Evolutionary conservation across 2,329 filamentous ascomycete species (phyloP), one percentile per base, ranked within the genome.

Genomic region (Bimuria novae-zelandiae): DNA sequence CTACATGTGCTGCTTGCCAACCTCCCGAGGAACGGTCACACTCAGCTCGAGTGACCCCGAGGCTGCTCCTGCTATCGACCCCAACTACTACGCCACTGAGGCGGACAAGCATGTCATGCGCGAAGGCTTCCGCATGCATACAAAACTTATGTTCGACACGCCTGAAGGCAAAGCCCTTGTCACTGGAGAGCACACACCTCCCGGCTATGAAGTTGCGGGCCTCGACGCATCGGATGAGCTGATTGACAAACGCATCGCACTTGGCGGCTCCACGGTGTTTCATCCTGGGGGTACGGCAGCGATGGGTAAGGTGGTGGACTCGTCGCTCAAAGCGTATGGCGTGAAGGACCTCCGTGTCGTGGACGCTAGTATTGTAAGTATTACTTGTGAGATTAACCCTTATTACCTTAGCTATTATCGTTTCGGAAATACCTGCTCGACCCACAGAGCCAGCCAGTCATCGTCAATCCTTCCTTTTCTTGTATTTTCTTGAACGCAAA

Each of bases 201-300:
- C 73, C 12, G 76, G 77, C 14, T 49, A 44, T 4, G 5, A 12
- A 39, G 43, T 39, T 22, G n/a, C 29, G 1, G 52, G 52, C 0
- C 7, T 43, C 5, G 52, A 62, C 11, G 76, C 78, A 0, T 77
- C 75, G 0, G 83, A 85, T 33, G 82, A 84, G 45, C 79, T 82
- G 45, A 73, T 86, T 17, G 70, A 74, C 75, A 14, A 74, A 76
- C 59, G 83, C 76, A 76, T 72, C 68, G 47, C 66, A 77, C 23
- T 78, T 68, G 21, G 70, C 76, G 16, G 71, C 61, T 3, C 39
- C 6, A 80, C 77, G 0, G 78, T 74, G 30, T 85, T 80, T 78
- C 84, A 86, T 61, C 83, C 83, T 79, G 81, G 75, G 0, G 80
- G 82, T 0, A 86, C 83, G 0, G 76, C 75, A 1, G 80, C 79